Evolutionary conservation across 805 yeast genomes (phyloP).

Genomic region (Candida lessepsii): DNA sequence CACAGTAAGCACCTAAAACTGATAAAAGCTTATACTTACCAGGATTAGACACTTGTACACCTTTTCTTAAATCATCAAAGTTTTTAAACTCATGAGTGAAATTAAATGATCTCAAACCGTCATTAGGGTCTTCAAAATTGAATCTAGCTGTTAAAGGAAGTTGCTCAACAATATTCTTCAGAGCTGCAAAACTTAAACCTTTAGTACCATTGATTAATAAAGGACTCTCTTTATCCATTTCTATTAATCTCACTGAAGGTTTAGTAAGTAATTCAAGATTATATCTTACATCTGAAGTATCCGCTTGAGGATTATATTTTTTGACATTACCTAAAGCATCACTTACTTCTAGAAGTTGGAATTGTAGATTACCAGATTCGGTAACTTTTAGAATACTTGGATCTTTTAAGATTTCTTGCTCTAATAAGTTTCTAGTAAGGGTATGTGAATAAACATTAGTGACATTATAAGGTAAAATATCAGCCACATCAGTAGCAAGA

Average conservation of each 20-base stretch:
- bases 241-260: conserved; percentile 23
- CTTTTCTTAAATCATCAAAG: conserved; percentile 25
- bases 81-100: conserved; percentile 26
- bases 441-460: conserved; percentile 13
- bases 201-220: conserved; percentile 23
- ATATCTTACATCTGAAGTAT: conserved; percentile 34
- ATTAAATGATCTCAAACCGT: conserved; percentile 18
- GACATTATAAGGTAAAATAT: conserved; percentile 10
- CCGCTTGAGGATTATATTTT: conserved; percentile 37
- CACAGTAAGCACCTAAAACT: conserved; percentile 62
- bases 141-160: conserved; percentile 47
- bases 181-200: conserved; percentile 15
- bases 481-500: background rate
- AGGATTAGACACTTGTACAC: conserved; percentile 47
- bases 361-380: conserved; percentile 28
- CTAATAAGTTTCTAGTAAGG: conserved; percentile 32
- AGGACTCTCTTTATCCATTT: conserved; percentile 19
- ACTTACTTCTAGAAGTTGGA: conserved; percentile 30
- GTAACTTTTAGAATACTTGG: conserved; percentile 21
- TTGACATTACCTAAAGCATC: conserved; percentile 35
- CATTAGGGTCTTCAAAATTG: conserved; percentile 24
- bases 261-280: conserved; percentile 26
- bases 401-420: conserved; percentile 32
- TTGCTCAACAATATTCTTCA: conserved; percentile 30
- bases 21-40: conserved; percentile 63